Conservation (phyloP, 108 stramenopile genomes). For the Nitzschia inconspicua region DNA sequence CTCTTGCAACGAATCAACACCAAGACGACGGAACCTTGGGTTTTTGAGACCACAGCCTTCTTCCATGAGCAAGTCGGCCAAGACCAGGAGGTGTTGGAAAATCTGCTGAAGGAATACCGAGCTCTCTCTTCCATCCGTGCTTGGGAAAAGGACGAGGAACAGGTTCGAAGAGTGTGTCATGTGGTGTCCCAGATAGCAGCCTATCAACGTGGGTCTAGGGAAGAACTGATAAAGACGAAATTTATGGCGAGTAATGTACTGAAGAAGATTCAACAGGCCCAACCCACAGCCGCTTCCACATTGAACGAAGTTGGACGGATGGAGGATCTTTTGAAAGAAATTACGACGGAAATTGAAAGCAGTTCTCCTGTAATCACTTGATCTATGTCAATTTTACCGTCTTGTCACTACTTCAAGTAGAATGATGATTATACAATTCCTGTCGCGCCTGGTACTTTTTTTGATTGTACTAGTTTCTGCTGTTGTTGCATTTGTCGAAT, state of each 20-base stretch:
- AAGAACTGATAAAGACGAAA: conserved; percentile 56
- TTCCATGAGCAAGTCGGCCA: conserved; percentile 66
- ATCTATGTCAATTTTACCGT: too few species aligned
- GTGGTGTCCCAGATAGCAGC: conserved; percentile 52
- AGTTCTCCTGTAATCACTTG: too few species aligned
- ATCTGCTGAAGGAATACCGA: conserved; percentile 85
- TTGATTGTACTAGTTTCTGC: neutral
- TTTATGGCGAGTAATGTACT: conserved; percentile 57
- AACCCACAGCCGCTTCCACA: conserved; percentile 23
- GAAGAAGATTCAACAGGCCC: conserved; percentile 51
- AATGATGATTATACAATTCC: too few species aligned
- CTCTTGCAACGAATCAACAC: conserved; percentile 54
- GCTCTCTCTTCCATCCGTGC: conserved; percentile 44
- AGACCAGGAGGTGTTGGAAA: conserved; percentile 46
- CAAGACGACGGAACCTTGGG: conserved; percentile 56
- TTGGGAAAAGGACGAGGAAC: conserved; percentile 66
- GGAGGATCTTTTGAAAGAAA: conserved; percentile 39
- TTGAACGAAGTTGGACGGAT: conserved; percentile 38
- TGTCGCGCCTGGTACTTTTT: too few species aligned
- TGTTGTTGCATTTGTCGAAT: conserved; percentile 20
- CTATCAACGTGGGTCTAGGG: conserved; percentile 42
- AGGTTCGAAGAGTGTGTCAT: conserved; percentile 44
- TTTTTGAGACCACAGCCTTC: conserved; percentile 61
- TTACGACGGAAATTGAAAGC: conserved; percentile 26
- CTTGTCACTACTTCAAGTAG: too few species aligned